Evolutionary conservation across 2,329 filamentous ascomycete species (phyloP), one percentile per base, ranked within the genome.

Genomic region (Beauveria varroae): DNA sequence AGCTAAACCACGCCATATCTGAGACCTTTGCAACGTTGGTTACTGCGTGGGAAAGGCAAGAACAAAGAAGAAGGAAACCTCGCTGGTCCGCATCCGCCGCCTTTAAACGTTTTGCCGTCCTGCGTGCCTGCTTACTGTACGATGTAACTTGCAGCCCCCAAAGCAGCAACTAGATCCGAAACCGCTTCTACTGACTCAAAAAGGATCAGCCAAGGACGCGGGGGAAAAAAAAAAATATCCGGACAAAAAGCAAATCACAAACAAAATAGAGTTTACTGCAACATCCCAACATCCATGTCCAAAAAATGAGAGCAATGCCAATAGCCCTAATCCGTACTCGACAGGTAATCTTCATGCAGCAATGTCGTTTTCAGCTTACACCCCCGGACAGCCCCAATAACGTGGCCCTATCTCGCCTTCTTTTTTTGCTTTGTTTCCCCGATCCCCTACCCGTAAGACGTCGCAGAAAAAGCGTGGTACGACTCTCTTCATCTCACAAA

Each of bases 161-260:
- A 59, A 26, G 37, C 24, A 59, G 56, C 46, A 59, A 52, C 47
- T 59, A 7, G 34, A 59, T 10, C 47, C 56, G 56, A 59, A 37
- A 51, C 47, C 56, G 56, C 47, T 22, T 59, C 46, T 9, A 20
- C 34, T 59, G 37, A 59, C 56, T 59, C 24, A 52, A 59, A 30
- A 34, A 22, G 24, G 37, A 37, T 6, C 20, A 22, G 34, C 12
- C 22, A 14, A 37, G 8, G n/a, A 34, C 6, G 18, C 20, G 9
- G 7, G 4, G 18, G 3, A 26, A 30, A 56, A 22, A 30, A n/a
- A 16, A 3, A 30, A 34, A 28, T 12, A n/a, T 4, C 14, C 1
- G 24, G 12, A 18, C 22, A 30, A 34, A 43, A 43, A 40, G 26
- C 1, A 34, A 51, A 34, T 49, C 26, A 28, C 24, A 26, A 47